Evolutionary conservation across 495 filamentous ascomycete species (phyloP), one percentile per base, ranked within the genome.

Genomic region (Hapsidospora chrysogenum): DNA sequence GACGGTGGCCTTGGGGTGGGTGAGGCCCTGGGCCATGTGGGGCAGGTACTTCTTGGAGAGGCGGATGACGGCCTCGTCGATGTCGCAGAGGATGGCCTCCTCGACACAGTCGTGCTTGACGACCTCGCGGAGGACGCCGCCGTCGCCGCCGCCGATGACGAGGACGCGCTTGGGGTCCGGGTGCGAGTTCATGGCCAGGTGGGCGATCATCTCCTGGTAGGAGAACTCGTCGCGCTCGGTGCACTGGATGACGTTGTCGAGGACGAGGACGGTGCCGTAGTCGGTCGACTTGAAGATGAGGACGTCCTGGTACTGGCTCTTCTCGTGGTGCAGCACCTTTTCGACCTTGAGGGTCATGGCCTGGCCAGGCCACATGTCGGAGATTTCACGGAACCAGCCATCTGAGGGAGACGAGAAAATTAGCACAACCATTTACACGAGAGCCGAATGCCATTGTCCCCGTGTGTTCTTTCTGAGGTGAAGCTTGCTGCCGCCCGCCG

Each of bases 181-280:
- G 72, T 96, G 89, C 17, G 89, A 83, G 72, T 92, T 92, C 81
- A 99, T 86, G 60, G 84, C 89, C 35, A 96, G 71, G 62, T 99
- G 85, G 39, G 89, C 84, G 64, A 99, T 99, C 89, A 99, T 99
- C 74, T 99, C 92, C 65, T 99, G 92, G 74, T 96, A 96, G 61
- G 83, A 78, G 70, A 96, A 96, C 67, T 99, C 92, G 54, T 99
- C 92, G 28, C 85, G 72, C 74, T 96, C 89, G 38, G 89, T 95
- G 68, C 77, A 85, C 63, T 96, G 89, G 58, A 99, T 95, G 54
- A 93, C 89, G 52, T 94, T 94, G 70, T 99, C 89, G 26, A 99
- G 71, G 29, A 99, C 86, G n/a, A 99, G 73, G 33, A 96, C 87
- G 46, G 74, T 92, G 49, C 89, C 89, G 58, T 96, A 82, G 72